Conservation (phyloP, 2,329 filamentous ascomycete species). For the Fusarium nelsonii region DNA sequence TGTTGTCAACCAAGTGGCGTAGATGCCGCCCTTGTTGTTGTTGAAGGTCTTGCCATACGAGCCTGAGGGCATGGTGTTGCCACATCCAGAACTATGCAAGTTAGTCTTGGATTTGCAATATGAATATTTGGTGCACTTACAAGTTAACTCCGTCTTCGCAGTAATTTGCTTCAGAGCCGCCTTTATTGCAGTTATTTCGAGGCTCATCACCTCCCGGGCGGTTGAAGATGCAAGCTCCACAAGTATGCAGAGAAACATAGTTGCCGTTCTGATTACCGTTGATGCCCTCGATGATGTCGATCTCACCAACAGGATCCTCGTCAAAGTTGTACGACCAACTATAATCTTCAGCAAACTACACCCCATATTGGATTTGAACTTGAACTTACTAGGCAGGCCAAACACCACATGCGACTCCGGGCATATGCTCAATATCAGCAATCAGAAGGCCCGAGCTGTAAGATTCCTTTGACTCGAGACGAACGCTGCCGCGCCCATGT, state of each 20-base stretch:
- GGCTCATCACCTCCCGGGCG: slow-evolving; percentile 12
- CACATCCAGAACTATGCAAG: background rate
- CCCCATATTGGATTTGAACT: accelerated
- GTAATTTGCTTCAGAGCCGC: background rate
- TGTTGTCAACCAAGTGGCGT: slow-evolving; percentile 23
- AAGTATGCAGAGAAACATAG: slow-evolving; percentile 22
- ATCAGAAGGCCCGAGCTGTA: slow-evolving; percentile 23
- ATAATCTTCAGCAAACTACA: background rate
- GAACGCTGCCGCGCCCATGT: slow-evolving; percentile 21
- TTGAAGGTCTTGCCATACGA: slow-evolving; percentile 28
- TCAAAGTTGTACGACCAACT: slow-evolving; percentile 32
- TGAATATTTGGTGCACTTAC: background rate
- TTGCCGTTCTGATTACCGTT: slow-evolving; percentile 18
- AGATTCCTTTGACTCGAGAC: slow-evolving; percentile 20
- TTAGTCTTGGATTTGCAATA: background rate
- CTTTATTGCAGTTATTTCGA: slow-evolving; percentile 16
- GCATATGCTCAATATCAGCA: slow-evolving; percentile 29
- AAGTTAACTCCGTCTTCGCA: slow-evolving; percentile 7
- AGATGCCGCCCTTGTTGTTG: slow-evolving; percentile 14
- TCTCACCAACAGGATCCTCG: slow-evolving; percentile 22
- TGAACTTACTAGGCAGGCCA: slow-evolving; percentile 18
- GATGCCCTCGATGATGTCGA: slow-evolving; percentile 24
- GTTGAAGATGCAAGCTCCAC: slow-evolving; percentile 17
- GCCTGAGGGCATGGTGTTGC: slow-evolving; percentile 23
- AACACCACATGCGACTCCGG: slow-evolving; percentile 19